Base-by-base conservation (phyloP, 768 basidiomycete genomes). In the Trametes elegans region DNA sequence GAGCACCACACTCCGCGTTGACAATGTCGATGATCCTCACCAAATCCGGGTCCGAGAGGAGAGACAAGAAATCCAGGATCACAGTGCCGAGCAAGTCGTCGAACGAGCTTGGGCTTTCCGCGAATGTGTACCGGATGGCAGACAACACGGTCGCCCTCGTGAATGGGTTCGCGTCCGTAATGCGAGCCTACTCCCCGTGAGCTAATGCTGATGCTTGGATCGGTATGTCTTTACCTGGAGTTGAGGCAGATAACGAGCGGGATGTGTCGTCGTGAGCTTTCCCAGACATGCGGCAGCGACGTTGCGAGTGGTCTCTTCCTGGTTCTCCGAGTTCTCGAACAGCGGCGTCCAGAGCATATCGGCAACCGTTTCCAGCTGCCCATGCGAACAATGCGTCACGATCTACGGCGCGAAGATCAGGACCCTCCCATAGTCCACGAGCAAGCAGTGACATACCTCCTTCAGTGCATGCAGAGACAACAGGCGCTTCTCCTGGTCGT, bases 251-350 rank as follows among this genome's bases (percentile, higher is more conserved):
- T 96, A 99, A 62, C 85, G 85, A 0, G 87, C 84, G 4, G 97
- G 94, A 53, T 94, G 89, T 0, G 92, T 90, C 0, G 90, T 91
- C 0, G 94, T 95, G 27, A 99, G 77, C 70, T 98, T 97, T 29
- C 97, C 97, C 16, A 99, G 80, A 67, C 95, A 98, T 3, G 96
- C 95, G 41, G 97, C 94, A 23, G 95, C 93, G 32, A 98, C 92
- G 66, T 97, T 98, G 45, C 95, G 78, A 1, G 92, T 89, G 7
- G 88, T 89, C 71, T 98, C 96, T 58, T 96, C 96, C 14, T 89
- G 81, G 58, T 84, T 87, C 56, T 91, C 88, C 10, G 93, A 93
- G 68, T 93, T 89, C 63, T 90, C 84, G 68, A 98, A 96, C 13
- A 99, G 79, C 3, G 96, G 95, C 2, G 77, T 78, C 97, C 97